Evolutionary conservation across 1,139 yeast species (phyloP), one percentile per base, ranked within the genome.

Genomic region (Meyerozyma athensensis): DNA sequence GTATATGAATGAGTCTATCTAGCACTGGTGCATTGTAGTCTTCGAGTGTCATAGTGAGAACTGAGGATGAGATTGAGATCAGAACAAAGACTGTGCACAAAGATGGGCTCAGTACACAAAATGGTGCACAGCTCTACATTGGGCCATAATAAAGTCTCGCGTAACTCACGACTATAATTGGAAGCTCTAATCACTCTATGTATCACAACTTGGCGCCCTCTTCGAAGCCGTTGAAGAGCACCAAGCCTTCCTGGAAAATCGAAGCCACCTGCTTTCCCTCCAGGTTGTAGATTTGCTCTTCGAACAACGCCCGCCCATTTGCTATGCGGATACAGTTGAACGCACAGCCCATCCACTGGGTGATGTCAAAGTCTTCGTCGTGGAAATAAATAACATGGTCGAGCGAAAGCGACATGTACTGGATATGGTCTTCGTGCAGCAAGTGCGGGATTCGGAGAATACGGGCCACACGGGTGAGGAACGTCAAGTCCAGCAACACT

Each of bases 341-440:
- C 36, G 74, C 67, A 40, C 74, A 71, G 12, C 72, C 65, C 54
- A 77, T 58, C 80, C 82, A 81, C 22, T 75, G 64, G 35, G 74
- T 69, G 3, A 71, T 66, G 41, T 71, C 72, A 42, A 77, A 65
- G 41, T 73, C 78, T 32, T 65, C 65, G 46, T 70, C 74, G 49
- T 82, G 89, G 61, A 84, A 81, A 54, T 81, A 81, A 16, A 85
- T 71, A 0, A 78, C 61, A 52, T 83, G 89, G 49, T 82, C 90
- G 46, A 84, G 59, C 12, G 85, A 77, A 7, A 80, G 82, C 32
- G 81, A 74, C 36, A 50, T 47, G 45, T 63, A 65, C 34, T 54
- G 61, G 19, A 51, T 46, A 20, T 56, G 71, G 59, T 52, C 46
- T 16, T 39, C 37, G 28, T 59, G 44, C 28, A 59, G 51, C 9